These are phyloP conservation scores for Bruguiera gymnorhiza DNA, from an alignment of 345 rosid species.

Conservation along the genomic window DNA sequence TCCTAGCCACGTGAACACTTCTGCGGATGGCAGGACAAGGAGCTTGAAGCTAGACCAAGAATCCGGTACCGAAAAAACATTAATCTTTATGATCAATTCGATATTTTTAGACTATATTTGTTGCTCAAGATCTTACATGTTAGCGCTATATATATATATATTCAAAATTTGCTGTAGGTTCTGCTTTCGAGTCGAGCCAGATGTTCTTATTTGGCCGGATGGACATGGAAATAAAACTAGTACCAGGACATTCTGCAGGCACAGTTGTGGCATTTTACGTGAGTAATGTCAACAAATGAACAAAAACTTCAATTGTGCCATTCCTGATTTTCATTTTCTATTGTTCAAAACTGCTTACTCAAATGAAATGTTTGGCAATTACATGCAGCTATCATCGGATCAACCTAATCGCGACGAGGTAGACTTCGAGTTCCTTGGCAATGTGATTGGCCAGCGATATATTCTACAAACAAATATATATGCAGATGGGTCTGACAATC, in stretches of 20 bases:
- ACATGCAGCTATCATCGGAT: conserved; percentile 57
- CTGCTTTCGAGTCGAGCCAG: conserved; percentile 64
- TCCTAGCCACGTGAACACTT: conserved; percentile 65
- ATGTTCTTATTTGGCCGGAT: conserved; percentile 72
- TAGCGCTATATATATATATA: neutral
- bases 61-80: conserved; percentile 46
- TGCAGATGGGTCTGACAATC: conserved; percentile 59
- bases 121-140: neutral
- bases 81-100: neutral
- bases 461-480: conserved; percentile 78
- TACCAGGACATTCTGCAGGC: conserved; percentile 80
- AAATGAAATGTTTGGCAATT: neutral
- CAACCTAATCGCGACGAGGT: conserved; percentile 76
- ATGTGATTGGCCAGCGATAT: conserved; percentile 64
- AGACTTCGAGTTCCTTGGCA: conserved; percentile 80
- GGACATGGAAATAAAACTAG: conserved; percentile 75
- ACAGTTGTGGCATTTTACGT: conserved; percentile 80
- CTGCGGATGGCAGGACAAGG: conserved; percentile 58
- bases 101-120: neutral
- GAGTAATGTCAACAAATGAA: conserved; percentile 13
- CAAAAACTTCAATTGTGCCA: no score
- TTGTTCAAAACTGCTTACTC: neutral
- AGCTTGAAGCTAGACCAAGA: conserved; percentile 69
- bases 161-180: conserved; percentile 35
- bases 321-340: neutral